Evolutionary conservation across 2,329 filamentous ascomycete genomes (phyloP).

Genomic region (Fusarium duplospermum): DNA sequence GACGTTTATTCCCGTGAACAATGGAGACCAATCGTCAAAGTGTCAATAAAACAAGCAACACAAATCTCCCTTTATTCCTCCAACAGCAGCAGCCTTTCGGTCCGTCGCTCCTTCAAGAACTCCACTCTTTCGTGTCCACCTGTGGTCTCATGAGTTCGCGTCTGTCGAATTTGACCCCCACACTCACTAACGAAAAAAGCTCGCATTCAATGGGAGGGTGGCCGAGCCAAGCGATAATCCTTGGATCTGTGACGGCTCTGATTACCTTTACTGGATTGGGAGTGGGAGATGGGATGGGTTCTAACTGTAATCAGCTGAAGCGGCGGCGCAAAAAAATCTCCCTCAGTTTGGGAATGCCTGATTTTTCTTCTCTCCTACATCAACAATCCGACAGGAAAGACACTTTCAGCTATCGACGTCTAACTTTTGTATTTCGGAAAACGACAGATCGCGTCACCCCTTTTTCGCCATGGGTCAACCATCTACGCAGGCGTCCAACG

Average conservation of each 20-base stretch:
- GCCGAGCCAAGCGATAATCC: constrained; percentile 7
- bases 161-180: too few species aligned
- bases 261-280: constrained; percentile 3
- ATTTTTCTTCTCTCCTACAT: constrained; percentile 5
- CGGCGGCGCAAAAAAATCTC: constrained; percentile 16
- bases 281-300: constrained; percentile 10
- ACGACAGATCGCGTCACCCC: not conserved
- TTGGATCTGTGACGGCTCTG: constrained; percentile 1
- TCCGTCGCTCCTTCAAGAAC: not conserved
- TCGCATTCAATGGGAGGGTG: not conserved
- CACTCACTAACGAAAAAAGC: constrained; percentile 6
- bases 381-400: not conserved
- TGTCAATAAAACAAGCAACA: not conserved
- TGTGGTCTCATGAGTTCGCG: too few species aligned
- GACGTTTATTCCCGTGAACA: not conserved
- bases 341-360: not conserved
- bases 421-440: not conserved
- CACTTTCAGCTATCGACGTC: not conserved
- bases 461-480: constrained; percentile 74
- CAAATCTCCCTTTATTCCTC: not conserved
- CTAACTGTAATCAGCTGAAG: constrained; percentile 19
- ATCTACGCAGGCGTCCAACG: constrained; percentile 81
- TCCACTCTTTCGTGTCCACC: constrained; percentile 1
- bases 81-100: not conserved
- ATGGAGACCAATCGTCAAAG: not conserved